Base-by-base conservation (phyloP, 176 grass and related monocot species). In the Carex littledalei region DNA sequence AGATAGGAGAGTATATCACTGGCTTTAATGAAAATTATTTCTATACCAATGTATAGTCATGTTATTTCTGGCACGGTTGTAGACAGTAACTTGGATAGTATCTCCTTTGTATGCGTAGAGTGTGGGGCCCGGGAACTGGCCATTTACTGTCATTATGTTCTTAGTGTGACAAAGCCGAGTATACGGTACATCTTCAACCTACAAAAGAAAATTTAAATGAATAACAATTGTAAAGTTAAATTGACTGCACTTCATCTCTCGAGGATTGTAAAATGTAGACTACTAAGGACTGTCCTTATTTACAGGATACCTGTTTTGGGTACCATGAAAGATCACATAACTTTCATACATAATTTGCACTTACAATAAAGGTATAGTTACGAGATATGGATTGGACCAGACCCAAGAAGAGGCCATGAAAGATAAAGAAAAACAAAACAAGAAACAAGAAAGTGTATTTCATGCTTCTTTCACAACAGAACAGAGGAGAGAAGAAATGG, bases 11-110 rank as follows among this genome's bases (percentile, higher is more conserved):
- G 50, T 55, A 10, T 31, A 55, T 34, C 45, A 79, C 8, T 86
- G 74, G 17, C 12, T 49, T 55, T 11, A 79, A 7, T 68, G 7
- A 45, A 21, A 35, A 9, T 31, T 52, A 1, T 67, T 79, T 3
- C 9, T 66, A 1, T 88, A 90, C 91, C 93, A 92, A 76, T 90
- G 90, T 67, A 94, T 69, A 62, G 90, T 94, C 78, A 94, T 87
- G 80, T 94, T 92, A 14, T 90, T 79, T 7, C 77, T 32, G 55
- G 88, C 93, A 17, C 78, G 57, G 85, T 94, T 94, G 82, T 84
- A 56, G 29, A 92, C 88, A 12, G 90, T 90, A 29, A 94, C 90
- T 35, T 88, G 16, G 29, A 92, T 73, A 57, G 81, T 64, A n/a
- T 90, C 88, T 41, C 84, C 90, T 50, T 85, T 92, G 32, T 74